phyloP scores from a whole-genome alignment of 2,329 filamentous ascomycete genomes.

The Nigrospora osmanthi region DNA sequence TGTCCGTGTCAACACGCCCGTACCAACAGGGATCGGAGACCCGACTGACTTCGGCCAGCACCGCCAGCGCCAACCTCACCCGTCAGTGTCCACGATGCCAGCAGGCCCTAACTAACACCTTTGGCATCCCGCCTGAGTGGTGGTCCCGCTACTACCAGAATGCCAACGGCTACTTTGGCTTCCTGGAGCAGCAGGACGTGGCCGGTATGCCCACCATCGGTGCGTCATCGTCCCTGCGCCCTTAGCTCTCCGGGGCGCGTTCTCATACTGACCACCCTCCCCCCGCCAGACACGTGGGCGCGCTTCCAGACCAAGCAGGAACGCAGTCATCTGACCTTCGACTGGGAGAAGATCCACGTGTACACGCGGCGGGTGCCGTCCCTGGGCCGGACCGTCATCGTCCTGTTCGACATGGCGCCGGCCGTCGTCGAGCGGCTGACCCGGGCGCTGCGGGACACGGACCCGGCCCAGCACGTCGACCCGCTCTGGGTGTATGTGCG shows the following conservation, averaged over 20 bases:
- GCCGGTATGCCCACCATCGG: conserved; percentile 7
- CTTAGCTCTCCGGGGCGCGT: no score
- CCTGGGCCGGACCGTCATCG: conserved; percentile 14
- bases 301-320: conserved; percentile 22
- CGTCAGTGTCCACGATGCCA: conserved; percentile 20
- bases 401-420: conserved; percentile 20
- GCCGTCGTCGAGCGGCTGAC: conserved; percentile 3
- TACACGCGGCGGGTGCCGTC: conserved; percentile 17
- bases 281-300: conserved; percentile 20
- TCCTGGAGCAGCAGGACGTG: conserved; percentile 11
- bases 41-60: conserved; percentile 11
- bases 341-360: conserved; percentile 27
- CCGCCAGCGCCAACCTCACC: conserved; percentile 20
- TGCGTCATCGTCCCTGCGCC: conserved; percentile 5
- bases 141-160: conserved; percentile 24
- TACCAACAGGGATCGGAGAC: not conserved
- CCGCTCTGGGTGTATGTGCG: conserved; percentile 28
- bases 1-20: no score
- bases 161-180: conserved; percentile 32
- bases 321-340: conserved; percentile 11
- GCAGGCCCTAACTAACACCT: conserved; percentile 11
- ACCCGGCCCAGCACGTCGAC: conserved; percentile 7
- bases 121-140: conserved; percentile 23
- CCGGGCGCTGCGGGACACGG: conserved; percentile 1
- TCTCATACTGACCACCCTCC: not conserved